Evolutionary conservation across 2,329 filamentous ascomycete species (phyloP).

Genomic region (Rhexocercosporidium sp.): DNA sequence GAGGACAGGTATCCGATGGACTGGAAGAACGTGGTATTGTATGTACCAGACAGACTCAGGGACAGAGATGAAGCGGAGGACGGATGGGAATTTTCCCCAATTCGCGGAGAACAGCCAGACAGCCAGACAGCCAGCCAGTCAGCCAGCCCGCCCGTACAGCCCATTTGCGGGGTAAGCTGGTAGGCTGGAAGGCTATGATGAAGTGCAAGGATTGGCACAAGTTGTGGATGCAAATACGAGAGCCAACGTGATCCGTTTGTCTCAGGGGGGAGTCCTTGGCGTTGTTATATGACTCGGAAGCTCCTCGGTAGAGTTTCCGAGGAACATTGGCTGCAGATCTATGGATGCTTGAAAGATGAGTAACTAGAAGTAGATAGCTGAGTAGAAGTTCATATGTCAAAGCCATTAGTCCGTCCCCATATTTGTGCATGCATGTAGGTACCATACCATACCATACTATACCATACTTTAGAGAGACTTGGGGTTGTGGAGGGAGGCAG

Average conservation of each 20-base stretch:
- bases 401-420: too few relatives aligned
- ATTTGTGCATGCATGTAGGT: too few relatives aligned
- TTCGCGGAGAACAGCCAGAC: constrained; percentile 3
- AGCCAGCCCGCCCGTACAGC: neutral
- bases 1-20: neutral
- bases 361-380: too few relatives aligned
- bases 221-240: neutral
- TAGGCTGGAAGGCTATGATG: too few relatives aligned
- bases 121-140: neutral
- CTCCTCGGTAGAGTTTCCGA: neutral
- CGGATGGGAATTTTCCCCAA: constrained; percentile 7
- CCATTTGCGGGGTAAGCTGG: constrained; percentile 6
- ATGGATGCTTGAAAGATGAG: neutral
- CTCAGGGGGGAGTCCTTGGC: neutral
- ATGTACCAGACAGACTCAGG: neutral
- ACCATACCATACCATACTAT: too few relatives aligned
- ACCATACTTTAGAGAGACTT: too few relatives aligned
- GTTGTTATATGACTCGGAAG: too few relatives aligned
- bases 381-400: too few relatives aligned
- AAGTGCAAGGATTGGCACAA: neutral
- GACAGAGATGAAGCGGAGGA: neutral
- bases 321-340: constrained; percentile 12
- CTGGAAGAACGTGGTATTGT: too few relatives aligned
- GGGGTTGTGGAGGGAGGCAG: too few relatives aligned
- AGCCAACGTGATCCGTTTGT: neutral